Conservation (phyloP, 805 yeast species). For the Sporopachydermia quercuum region DNA sequence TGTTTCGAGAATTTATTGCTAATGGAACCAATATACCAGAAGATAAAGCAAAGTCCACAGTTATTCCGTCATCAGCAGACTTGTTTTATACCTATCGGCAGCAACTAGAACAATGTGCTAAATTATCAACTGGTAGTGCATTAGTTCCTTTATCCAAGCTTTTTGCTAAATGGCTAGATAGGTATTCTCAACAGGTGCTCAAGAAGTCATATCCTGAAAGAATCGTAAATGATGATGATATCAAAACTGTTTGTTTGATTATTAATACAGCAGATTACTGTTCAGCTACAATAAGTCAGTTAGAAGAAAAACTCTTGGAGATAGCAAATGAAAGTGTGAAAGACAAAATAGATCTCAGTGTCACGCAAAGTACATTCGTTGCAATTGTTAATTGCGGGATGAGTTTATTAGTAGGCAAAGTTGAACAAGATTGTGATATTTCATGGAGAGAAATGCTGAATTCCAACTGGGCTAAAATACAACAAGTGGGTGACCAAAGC, state of each 20-base stretch:
- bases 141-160: conserved; percentile 34
- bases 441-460: conserved; percentile 77
- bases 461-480: conserved; percentile 56
- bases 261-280: conserved; percentile 87
- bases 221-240: conserved; percentile 38
- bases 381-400: conserved; percentile 45
- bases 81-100: conserved; percentile 67
- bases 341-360: conserved; percentile 35
- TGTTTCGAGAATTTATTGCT: conserved; percentile 45
- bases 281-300: conserved; percentile 58
- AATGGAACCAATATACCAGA: conserved; percentile 12
- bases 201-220: conserved; percentile 31
- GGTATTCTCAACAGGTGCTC: conserved; percentile 39
- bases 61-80: conserved; percentile 78
- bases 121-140: conserved; percentile 32
- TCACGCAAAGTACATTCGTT: conserved; percentile 39
- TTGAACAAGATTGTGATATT: conserved; percentile 44
- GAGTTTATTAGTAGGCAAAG: conserved; percentile 37
- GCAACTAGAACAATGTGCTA: conserved; percentile 52
- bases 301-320: conserved; percentile 44
- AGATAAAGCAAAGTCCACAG: conserved; percentile 38
- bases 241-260: conserved; percentile 52
- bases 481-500: conserved; percentile 58
- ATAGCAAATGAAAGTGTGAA: conserved; percentile 26
- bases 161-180: conserved; percentile 50